These are phyloP conservation scores for Fraxinus sp. DNA, from an alignment of 305 asterid genomes.

Conservation along the genomic window DNA sequence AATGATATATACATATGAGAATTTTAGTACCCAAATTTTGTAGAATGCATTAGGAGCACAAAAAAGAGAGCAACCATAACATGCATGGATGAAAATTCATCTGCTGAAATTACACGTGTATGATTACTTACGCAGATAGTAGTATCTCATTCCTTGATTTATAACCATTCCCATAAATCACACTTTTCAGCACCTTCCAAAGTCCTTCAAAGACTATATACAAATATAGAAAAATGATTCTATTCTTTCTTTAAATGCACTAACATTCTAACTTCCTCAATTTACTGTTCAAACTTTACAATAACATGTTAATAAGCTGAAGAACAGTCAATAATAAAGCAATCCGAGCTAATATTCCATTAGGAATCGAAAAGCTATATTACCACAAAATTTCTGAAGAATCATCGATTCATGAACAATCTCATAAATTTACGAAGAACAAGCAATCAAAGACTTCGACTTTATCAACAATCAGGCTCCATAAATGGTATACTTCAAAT, in stretches of 20 bases:
- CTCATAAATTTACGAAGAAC: neutral
- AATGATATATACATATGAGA: neutral
- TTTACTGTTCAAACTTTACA: neutral
- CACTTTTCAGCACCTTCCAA: neutral
- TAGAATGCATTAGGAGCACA: neutral
- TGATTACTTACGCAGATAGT: neutral
- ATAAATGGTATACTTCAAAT: neutral
- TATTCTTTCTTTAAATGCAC: neutral
- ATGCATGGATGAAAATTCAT: neutral
- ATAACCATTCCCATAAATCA: neutral
- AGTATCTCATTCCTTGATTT: neutral
- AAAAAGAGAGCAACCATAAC: neutral
- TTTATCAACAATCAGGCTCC: neutral
- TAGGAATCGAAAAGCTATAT: neutral
- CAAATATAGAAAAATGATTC: neutral
- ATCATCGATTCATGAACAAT: neutral
- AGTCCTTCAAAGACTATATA: neutral
- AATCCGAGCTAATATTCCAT: neutral
- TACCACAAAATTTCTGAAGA: neutral
- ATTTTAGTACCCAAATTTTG: conserved; percentile 7
- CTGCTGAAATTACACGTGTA: neutral
- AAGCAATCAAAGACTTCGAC: neutral
- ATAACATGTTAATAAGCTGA: neutral
- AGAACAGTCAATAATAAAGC: neutral
- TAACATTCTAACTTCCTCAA: neutral